phyloP scores from a whole-genome alignment of 768 basidiomycete species.

The Termitomyces sp. region DNA sequence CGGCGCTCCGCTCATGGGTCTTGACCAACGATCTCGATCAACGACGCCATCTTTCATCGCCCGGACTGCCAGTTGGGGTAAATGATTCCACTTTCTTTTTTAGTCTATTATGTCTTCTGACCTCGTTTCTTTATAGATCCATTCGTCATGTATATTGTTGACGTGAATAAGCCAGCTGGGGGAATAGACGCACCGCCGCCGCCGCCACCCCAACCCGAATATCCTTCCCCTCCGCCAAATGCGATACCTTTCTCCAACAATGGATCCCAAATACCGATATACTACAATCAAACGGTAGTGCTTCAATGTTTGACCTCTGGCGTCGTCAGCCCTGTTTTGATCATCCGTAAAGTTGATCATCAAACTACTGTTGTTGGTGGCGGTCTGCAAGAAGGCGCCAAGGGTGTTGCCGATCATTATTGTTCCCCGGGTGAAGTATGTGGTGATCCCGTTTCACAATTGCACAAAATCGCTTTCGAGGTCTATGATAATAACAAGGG shows the following conservation, averaged over 20 bases:
- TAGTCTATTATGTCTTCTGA: constrained; percentile 11
- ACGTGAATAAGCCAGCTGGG: constrained; percentile 80
- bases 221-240: constrained; percentile 89
- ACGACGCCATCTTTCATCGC: constrained; percentile 86
- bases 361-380: constrained; percentile 89
- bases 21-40: constrained; percentile 67
- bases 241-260: constrained; percentile 84
- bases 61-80: constrained; percentile 87
- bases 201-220: constrained; percentile 82
- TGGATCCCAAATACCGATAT: constrained; percentile 83
- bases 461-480: constrained; percentile 95
- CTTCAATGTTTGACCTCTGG: constrained; percentile 93
- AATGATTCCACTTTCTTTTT: constrained; percentile 22
- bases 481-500: constrained; percentile 73
- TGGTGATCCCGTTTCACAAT: constrained; percentile 91
- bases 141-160: constrained; percentile 97
- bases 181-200: constrained; percentile 76
- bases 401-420: constrained; percentile 80
- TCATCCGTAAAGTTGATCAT: constrained; percentile 92
- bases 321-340: constrained; percentile 87
- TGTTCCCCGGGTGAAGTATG: constrained; percentile 84
- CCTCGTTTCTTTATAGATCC: constrained; percentile 51
- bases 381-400: constrained; percentile 84
- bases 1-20: constrained; percentile 80
- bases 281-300: constrained; percentile 96